Evolutionary conservation across 129 eudicot species (phyloP).

Genomic region (Solidago caesia): DNA sequence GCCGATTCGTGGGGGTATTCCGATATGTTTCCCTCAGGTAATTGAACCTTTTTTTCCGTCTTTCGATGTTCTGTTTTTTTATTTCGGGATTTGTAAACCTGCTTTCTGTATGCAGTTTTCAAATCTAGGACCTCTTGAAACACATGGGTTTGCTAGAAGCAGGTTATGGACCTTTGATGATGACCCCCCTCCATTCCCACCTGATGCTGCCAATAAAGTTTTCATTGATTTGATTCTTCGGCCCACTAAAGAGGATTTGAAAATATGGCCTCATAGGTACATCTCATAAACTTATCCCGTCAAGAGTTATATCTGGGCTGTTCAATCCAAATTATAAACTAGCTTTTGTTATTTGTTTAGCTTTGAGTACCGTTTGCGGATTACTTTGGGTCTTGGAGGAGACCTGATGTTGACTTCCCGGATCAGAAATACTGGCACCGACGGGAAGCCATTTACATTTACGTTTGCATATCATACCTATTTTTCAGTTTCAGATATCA

Average conservation of each 20-base stretch:
- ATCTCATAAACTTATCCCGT: constrained; percentile 1
- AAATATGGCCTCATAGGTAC: constrained; percentile 86
- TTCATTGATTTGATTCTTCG: constrained; percentile 67
- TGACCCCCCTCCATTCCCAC: constrained; percentile 55
- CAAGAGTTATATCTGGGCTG: no score
- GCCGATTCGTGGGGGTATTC: constrained; percentile 95
- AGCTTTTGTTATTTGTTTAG: no score
- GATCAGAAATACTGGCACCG: no score
- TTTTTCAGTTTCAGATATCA: constrained; percentile 90
- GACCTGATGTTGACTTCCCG: no score
- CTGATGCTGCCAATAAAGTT: constrained; percentile 50
- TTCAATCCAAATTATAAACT: no score
- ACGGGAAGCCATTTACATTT: constrained; percentile 76
- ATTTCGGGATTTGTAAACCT: constrained; percentile 13
- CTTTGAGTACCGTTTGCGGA: no score
- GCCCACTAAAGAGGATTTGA: constrained; percentile 76
- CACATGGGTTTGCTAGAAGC: constrained; percentile 89
- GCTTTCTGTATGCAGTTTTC: constrained; percentile 54
- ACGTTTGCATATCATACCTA: constrained; percentile 90
- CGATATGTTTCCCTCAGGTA: constrained; percentile 94
- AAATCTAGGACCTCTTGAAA: constrained; percentile 62
- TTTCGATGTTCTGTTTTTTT: neutral
- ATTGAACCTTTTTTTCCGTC: constrained; percentile 19
- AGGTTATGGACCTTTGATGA: constrained; percentile 59
- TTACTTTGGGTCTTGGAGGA: no score